Conservation (phyloP, 345 rosid genomes). For the Lepidium sativum region DNA sequence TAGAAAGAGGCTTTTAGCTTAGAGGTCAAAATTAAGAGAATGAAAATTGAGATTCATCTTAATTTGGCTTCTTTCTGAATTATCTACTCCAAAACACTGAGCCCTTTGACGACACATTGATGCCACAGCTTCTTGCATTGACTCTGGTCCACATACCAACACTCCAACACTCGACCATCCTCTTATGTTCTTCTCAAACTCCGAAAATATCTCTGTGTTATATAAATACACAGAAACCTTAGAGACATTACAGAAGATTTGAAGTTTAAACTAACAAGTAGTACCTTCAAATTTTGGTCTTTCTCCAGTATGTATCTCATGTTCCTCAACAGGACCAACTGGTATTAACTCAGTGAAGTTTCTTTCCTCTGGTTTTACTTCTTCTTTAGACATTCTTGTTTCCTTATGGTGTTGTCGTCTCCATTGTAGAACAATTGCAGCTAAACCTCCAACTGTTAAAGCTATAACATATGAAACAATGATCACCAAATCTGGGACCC, state of each 20-base stretch:
- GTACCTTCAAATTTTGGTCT: slow-evolving; percentile 67
- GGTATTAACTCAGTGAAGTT: slow-evolving; percentile 16
- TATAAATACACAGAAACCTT: background rate
- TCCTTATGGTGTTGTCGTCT: slow-evolving; percentile 36
- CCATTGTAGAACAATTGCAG: slow-evolving; percentile 51
- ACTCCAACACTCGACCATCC: slow-evolving; percentile 49
- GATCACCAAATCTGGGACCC: slow-evolving; percentile 51
- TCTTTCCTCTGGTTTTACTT: slow-evolving; percentile 20
- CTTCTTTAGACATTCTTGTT: slow-evolving; percentile 28
- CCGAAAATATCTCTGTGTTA: slow-evolving; percentile 44
- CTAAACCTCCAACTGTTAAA: slow-evolving; percentile 26
- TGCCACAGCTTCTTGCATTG: slow-evolving; percentile 65
- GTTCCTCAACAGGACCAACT: slow-evolving; percentile 30
- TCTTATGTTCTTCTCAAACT: slow-evolving; percentile 36
- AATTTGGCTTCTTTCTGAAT: background rate
- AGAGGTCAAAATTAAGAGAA: slow-evolving; percentile 18
- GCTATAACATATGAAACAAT: slow-evolving; percentile 46
- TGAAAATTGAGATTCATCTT: slow-evolving; percentile 8
- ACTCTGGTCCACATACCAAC: slow-evolving; percentile 77
- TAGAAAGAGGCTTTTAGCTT: background rate
- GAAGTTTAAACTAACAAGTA: background rate
- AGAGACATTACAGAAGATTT: background rate
- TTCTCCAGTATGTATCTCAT: slow-evolving; percentile 53
- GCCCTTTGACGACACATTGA: slow-evolving; percentile 2
- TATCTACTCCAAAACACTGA: background rate